Evolutionary conservation across 108 stramenopile genomes (phyloP), one percentile per base, ranked within the genome.

Genomic region (Nitzschia palea): DNA sequence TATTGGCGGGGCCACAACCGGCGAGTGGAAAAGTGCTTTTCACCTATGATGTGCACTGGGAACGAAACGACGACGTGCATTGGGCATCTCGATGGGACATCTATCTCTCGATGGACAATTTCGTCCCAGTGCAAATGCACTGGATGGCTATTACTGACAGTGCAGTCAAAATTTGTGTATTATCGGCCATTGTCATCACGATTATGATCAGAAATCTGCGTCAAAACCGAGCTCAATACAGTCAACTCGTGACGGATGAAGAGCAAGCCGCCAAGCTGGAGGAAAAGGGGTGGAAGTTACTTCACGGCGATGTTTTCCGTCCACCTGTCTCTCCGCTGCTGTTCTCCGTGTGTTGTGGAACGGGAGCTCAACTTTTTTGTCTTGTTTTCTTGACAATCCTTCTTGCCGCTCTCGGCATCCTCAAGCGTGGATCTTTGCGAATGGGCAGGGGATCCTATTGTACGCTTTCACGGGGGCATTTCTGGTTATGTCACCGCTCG

Each of bases 11-110:
- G 9, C 87, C 84, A 1, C 94, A 90, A 64, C 70, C 44, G 10
- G 90, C 90, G 4, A 69, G 74, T 62, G 89, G 89, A 2, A 65
- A 79, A 6, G 94, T 93, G 10, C 81, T 96, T 8, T 97, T 88
- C 71, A 95, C 98, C 28, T 97, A 98, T 77, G 96, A 97, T 74
- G 97, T 98, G 8, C 73, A 55, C 20, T 98, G 98, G 98, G 79
- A 53, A 23, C 78, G 88, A 56, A 86, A 88, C 45, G 57, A 62
- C 25, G 80, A 91, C 6, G 50, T 91, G 40, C 82, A 82, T 40
- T 98, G 98, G 98, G 97, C 97, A 10, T 89, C 88, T 56, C 93
- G 97, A 52, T 98, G 97, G 98, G 97, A 97, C 77, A 84, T 97
- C 40, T 98, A 97, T 81, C 79, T 98, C 47, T 86, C 64, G 68